Percentiles rank a stretch among this genome's conserved stretches.
Evolutionary conservation across 73 alveolate genomes (phyloP).

Genomic region (Tetrahymena thermophila): DNA sequence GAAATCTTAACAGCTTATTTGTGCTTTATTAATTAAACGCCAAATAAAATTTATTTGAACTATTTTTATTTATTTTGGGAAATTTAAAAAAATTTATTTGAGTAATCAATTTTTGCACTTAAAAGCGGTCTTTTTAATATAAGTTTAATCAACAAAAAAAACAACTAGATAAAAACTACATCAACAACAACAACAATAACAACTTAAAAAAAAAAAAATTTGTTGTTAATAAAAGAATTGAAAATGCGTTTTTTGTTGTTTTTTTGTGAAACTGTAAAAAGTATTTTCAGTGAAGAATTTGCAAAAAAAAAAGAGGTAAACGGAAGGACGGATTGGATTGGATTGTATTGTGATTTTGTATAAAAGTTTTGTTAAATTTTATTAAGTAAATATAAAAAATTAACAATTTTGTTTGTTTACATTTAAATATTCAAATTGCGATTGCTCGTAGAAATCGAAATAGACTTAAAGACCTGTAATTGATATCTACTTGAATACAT

Average conservation of each 20-base stretch:
- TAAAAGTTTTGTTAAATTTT: too few relatives aligned
- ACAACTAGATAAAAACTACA: background rate
- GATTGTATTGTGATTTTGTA: background rate
- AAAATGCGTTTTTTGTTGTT: background rate
- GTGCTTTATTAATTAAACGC: background rate
- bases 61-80: background rate
- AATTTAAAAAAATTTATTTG: background rate
- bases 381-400: too few relatives aligned
- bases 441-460: background rate
- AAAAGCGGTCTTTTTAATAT: background rate
- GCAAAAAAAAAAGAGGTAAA: too few relatives aligned
- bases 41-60: background rate
- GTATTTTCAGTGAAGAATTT: background rate
- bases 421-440: background rate
- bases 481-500: background rate
- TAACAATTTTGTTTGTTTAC: background rate
- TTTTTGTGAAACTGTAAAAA: background rate
- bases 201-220: too few relatives aligned
- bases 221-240: too few relatives aligned
- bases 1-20: too few relatives aligned
- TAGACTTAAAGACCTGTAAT: background rate
- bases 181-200: too few relatives aligned
- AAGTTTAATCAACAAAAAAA: background rate
- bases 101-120: background rate
- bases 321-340: too few relatives aligned